Evolutionary conservation across 2,329 filamentous ascomycete species (phyloP).

Genomic region (Epicoccum nigrum): DNA sequence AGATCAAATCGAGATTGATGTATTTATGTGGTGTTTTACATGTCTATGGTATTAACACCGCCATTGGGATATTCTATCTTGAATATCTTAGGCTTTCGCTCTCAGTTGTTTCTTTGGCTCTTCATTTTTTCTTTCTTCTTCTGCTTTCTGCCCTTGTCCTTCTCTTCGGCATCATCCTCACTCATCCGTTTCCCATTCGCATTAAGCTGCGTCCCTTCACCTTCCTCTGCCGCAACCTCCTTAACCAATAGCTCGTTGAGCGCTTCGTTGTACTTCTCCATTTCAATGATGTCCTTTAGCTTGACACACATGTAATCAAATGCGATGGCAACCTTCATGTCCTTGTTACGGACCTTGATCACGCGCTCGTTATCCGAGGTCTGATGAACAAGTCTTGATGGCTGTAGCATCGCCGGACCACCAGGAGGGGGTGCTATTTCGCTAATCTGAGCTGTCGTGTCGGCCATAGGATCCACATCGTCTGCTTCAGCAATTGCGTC

Average conservation of each 20-base stretch:
- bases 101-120: conserved; percentile 35
- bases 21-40: no score
- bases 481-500: conserved; percentile 36
- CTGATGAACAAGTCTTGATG: conserved; percentile 19
- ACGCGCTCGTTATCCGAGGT: conserved; percentile 31
- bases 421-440: conserved; percentile 25
- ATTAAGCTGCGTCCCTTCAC: conserved; percentile 24
- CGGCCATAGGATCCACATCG: conserved; percentile 25
- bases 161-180: conserved; percentile 32
- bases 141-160: conserved; percentile 30
- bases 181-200: conserved; percentile 38
- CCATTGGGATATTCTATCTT: no score
- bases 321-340: conserved; percentile 72
- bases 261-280: conserved; percentile 67
- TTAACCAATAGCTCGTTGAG: conserved; percentile 61
- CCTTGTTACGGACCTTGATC: conserved; percentile 51
- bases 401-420: conserved; percentile 12
- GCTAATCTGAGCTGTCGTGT: conserved; percentile 26
- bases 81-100: background rate
- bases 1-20: no score
- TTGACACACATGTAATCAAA: conserved; percentile 81
- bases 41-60: no score
- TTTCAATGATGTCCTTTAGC: conserved; percentile 71
- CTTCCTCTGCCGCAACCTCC: conserved; percentile 30
- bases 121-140: conserved; percentile 27